Conservation (phyloP, 176 grass and related monocot genomes). For the Aegilops longissima region DNA sequence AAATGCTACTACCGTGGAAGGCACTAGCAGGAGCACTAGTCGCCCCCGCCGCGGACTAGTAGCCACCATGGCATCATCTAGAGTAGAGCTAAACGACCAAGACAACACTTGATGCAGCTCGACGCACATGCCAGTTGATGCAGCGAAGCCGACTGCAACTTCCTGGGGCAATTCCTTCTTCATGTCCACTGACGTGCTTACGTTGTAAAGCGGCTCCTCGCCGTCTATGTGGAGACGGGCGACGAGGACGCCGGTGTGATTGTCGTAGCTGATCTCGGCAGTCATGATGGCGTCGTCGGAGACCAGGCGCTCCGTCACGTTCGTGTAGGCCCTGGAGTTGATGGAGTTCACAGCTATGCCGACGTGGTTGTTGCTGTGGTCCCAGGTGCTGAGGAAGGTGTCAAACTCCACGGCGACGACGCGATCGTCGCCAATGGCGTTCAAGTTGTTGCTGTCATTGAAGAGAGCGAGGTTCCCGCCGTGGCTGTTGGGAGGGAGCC, state of each 20-base stretch:
- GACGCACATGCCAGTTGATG: neutral
- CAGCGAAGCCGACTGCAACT: slow-evolving; percentile 36
- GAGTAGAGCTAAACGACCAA: slow-evolving; percentile 11
- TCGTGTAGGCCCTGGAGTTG: neutral
- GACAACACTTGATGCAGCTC: neutral
- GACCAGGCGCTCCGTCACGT: neutral
- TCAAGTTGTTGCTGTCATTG: neutral
- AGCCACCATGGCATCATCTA: neutral
- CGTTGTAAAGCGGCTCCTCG: neutral
- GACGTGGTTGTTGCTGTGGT: neutral
- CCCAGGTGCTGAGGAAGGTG: rapidly evolving
- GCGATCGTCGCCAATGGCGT: neutral
- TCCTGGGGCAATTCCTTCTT: neutral
- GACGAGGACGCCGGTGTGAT: neutral
- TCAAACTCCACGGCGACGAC: slow-evolving; percentile 8
- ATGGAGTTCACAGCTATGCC: slow-evolving; percentile 34
- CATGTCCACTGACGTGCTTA: neutral
- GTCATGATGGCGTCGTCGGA: neutral
- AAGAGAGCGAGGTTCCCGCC: slow-evolving; percentile 27
- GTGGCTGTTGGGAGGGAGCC: neutral
- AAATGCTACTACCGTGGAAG: neutral
- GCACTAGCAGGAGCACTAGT: neutral
- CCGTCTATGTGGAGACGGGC: neutral
- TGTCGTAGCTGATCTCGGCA: neutral
- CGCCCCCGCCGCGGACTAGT: too few species aligned